Evolutionary conservation across 257 asterid genomes (phyloP).

Genomic region (Rhazya stricta): DNA sequence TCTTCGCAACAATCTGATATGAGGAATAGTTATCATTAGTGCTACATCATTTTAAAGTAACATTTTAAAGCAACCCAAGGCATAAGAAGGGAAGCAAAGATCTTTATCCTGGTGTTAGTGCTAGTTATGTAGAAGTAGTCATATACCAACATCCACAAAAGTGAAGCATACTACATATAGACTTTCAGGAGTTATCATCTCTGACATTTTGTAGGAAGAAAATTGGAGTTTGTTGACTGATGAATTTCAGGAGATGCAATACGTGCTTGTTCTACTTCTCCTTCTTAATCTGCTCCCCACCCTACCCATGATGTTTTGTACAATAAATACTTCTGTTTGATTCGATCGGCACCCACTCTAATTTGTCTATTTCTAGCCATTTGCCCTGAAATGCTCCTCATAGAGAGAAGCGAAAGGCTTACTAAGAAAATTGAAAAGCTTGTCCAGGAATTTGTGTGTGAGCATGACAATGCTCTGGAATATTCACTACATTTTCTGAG

Average conservation of each 20-base stretch:
- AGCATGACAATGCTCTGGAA: neutral
- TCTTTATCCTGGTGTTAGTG: neutral
- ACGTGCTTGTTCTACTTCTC: neutral
- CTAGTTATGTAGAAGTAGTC: neutral
- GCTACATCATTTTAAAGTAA: too few species aligned
- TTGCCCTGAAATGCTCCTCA: neutral
- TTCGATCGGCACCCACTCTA: neutral
- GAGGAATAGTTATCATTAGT: neutral
- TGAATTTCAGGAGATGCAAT: neutral
- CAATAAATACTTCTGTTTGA: neutral
- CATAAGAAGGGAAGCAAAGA: neutral
- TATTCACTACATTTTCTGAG: neutral
- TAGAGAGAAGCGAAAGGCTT: neutral
- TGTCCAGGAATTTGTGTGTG: neutral
- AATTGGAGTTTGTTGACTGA: neutral
- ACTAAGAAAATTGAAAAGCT: neutral
- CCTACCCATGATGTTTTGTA: neutral
- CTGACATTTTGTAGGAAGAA: neutral
- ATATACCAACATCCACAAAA: too few species aligned
- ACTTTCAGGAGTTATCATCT: neutral
- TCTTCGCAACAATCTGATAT: neutral
- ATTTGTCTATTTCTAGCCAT: neutral
- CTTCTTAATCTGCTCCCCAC: neutral
- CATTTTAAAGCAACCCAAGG: neutral
- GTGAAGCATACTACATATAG: neutral